Evolutionary conservation across 106 monocot species (phyloP).

Genomic region (Hemerocallis citrina): DNA sequence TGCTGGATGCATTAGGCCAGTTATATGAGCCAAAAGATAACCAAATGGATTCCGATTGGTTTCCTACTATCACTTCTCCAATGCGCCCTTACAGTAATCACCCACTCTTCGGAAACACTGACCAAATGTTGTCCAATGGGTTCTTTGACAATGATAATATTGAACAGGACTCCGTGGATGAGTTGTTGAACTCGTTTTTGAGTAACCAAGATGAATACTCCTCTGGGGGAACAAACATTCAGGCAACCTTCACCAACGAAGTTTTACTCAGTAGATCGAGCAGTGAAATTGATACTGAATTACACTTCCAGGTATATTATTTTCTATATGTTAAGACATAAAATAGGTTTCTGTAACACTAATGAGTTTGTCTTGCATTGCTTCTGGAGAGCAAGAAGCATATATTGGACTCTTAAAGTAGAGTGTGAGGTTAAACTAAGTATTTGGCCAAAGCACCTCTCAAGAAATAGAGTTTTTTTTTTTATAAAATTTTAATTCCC

Average conservation of each 20-base stretch:
- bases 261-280: background rate
- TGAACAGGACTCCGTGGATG: slow-evolving; percentile 14
- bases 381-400: no score
- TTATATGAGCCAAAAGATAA: slow-evolving; percentile 12
- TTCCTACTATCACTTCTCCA: slow-evolving; percentile 31
- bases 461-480: no score
- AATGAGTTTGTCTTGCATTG: no score
- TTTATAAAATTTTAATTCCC: no score
- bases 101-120: slow-evolving; percentile 13
- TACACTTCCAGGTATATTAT: no score
- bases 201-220: slow-evolving; percentile 17
- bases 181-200: slow-evolving; percentile 23
- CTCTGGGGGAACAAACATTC: slow-evolving; percentile 1
- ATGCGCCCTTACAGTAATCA: slow-evolving; percentile 26
- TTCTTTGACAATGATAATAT: slow-evolving; percentile 3
- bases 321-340: no score
- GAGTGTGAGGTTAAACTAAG: no score
- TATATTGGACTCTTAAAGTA: no score
- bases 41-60: slow-evolving; percentile 5
- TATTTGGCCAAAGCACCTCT: no score
- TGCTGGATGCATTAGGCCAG: slow-evolving; percentile 20
- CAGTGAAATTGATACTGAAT: slow-evolving; percentile 23
- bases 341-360: no score
- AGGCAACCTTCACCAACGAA: slow-evolving; percentile 7
- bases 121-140: slow-evolving; percentile 11